These are phyloP conservation scores for Phaeotremella fagi DNA, from an alignment of 768 basidiomycete species.

Conservation along the genomic window DNA sequence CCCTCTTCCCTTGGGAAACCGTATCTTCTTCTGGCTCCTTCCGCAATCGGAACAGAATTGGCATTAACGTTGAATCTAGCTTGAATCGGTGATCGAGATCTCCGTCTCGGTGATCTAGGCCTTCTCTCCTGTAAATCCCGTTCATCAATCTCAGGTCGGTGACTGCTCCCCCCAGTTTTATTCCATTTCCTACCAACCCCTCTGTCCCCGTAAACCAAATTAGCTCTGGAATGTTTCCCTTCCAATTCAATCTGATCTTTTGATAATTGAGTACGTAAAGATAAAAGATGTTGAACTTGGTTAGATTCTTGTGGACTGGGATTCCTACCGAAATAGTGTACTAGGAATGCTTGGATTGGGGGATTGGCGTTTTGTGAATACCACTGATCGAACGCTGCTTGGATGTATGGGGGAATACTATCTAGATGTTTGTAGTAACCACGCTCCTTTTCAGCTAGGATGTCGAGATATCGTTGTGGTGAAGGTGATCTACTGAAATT, in stretches of 20 bases:
- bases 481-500: too few species aligned
- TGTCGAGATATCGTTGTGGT: conserved; percentile 1
- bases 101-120: neutral
- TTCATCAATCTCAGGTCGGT: too few species aligned
- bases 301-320: conserved; percentile 18
- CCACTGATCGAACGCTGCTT: conserved; percentile 36
- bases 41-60: neutral
- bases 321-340: conserved; percentile 31
- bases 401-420: conserved; percentile 35
- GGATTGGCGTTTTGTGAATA: conserved; percentile 17
- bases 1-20: neutral
- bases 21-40: neutral
- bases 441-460: conserved; percentile 1
- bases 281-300: conserved; percentile 22
- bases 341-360: conserved; percentile 26
- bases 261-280: conserved; percentile 4
- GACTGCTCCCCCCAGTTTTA: too few species aligned
- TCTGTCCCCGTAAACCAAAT: neutral
- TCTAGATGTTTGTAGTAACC: conserved; percentile 8
- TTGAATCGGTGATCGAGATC: neutral
- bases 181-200: neutral
- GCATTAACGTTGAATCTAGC: neutral
- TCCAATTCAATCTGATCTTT: conserved; percentile 7
- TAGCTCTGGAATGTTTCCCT: neutral
- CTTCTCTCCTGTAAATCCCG: neutral